Conservation (phyloP, 495 filamentous ascomycete genomes). For the Podospora pseudoanserina region DNA sequence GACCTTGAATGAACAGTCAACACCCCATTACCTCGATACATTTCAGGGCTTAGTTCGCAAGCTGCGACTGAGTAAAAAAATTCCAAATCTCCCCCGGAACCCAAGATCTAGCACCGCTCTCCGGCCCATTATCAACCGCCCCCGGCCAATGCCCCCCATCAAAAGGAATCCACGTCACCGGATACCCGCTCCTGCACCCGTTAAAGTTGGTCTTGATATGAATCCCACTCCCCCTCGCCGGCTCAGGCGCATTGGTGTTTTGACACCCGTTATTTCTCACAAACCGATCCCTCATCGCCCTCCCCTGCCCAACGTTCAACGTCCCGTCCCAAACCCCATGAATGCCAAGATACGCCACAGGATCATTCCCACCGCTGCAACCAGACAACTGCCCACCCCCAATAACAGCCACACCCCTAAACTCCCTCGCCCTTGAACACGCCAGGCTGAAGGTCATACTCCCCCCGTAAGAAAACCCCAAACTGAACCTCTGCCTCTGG, state of each 20-base stretch:
- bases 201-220: constrained; percentile 33
- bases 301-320: constrained; percentile 32
- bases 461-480: constrained; percentile 46
- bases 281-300: constrained; percentile 36
- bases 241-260: constrained; percentile 26
- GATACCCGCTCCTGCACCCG: constrained; percentile 24
- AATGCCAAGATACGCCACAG: constrained; percentile 42
- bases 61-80: constrained; percentile 21
- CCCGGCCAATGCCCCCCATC: constrained; percentile 20
- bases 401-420: constrained; percentile 39
- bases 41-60: not conserved
- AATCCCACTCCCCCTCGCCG: constrained; percentile 25
- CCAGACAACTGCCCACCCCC: constrained; percentile 38
- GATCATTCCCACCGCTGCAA: constrained; percentile 37
- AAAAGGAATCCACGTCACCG: constrained; percentile 28
- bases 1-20: no score
- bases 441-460: constrained; percentile 43
- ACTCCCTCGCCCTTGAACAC: constrained; percentile 37
- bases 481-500: constrained; percentile 37
- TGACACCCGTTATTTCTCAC: constrained; percentile 39
- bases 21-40: no score
- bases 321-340: constrained; percentile 40
- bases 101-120: constrained; percentile 16
- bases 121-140: constrained; percentile 14
- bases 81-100: constrained; percentile 22